A percentile compares a stretch with the other conserved stretches of the same genome.
Evolutionary conservation across 495 filamentous ascomycete species (phyloP).

Genomic region (Daldinia decipiens): DNA sequence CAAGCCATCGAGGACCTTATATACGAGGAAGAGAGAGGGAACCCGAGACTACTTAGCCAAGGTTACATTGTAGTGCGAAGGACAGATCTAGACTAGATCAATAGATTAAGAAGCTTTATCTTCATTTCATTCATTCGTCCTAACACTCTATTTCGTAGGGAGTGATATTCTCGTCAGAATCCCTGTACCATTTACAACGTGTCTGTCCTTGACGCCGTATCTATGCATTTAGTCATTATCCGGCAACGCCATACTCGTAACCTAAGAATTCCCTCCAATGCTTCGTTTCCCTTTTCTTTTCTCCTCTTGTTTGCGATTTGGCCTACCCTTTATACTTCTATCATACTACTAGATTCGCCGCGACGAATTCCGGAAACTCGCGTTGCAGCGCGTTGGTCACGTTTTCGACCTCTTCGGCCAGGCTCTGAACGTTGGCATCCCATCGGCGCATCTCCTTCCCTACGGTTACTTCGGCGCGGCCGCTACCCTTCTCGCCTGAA

Average conservation of each 20-base stretch:
- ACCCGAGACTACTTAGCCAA: slow-evolving; percentile 52
- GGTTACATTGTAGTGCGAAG: slow-evolving; percentile 59
- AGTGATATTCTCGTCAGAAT: not conserved
- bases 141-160: not conserved
- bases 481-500: slow-evolving; percentile 70
- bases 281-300: slow-evolving; percentile 24
- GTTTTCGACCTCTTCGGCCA: slow-evolving; percentile 89
- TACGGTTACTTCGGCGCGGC: slow-evolving; percentile 65
- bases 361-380: slow-evolving; percentile 71
- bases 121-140: slow-evolving; percentile 14
- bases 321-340: not conserved
- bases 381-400: slow-evolving; percentile 78
- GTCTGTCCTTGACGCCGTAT: slow-evolving; percentile 36
- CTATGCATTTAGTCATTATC: slow-evolving; percentile 35
- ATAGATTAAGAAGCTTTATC: slow-evolving; percentile 12
- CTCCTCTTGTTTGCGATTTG: not conserved
- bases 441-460: slow-evolving; percentile 80
- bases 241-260: slow-evolving; percentile 32
- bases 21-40: slow-evolving; percentile 56
- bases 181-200: slow-evolving; percentile 5
- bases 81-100: slow-evolving; percentile 54
- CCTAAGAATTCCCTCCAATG: slow-evolving; percentile 8
- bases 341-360: slow-evolving; percentile 54
- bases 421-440: slow-evolving; percentile 85
- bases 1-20: slow-evolving; percentile 52